Evolutionary conservation across 192 early-diverging fungal species (phyloP).

Genomic region (Chytriomyces hyalinus): DNA sequence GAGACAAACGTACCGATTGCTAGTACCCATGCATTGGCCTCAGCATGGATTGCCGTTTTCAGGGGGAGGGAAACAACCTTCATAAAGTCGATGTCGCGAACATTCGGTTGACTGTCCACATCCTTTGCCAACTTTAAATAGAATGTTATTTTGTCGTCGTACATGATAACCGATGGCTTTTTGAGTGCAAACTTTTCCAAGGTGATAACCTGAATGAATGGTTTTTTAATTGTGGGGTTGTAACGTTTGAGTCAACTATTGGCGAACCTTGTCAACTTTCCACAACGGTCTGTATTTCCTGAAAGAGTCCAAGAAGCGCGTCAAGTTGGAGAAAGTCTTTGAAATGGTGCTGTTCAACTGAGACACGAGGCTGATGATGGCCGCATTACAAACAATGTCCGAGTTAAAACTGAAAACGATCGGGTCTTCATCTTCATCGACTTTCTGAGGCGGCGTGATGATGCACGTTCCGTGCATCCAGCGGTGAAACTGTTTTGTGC

Average conservation of each 20-base stretch:
- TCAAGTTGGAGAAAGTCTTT: constrained; percentile 57
- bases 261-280: constrained; percentile 66
- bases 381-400: constrained; percentile 56
- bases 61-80: constrained; percentile 56
- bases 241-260: neutral
- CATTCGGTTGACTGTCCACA: constrained; percentile 54
- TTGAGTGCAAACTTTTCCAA: constrained; percentile 72
- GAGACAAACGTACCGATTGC: constrained; percentile 50
- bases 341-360: constrained; percentile 55
- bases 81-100: constrained; percentile 65
- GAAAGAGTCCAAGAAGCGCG: constrained; percentile 61
- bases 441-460: constrained; percentile 60
- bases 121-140: constrained; percentile 66
- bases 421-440: constrained; percentile 63
- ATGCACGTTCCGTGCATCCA: constrained; percentile 71
- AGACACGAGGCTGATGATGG: constrained; percentile 51
- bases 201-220: constrained; percentile 51
- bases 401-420: constrained; percentile 63
- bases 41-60: constrained; percentile 57
- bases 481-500: constrained; percentile 65
- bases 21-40: constrained; percentile 61
- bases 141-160: constrained; percentile 65
- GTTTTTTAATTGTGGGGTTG: constrained; percentile 11
- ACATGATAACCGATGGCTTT: constrained; percentile 60
- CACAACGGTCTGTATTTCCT: constrained; percentile 66